Percentiles rank a stretch among this genome's conserved stretches.
phyloP scores from a whole-genome alignment of 305 asterid species.

The Rubia tinctorum region DNA sequence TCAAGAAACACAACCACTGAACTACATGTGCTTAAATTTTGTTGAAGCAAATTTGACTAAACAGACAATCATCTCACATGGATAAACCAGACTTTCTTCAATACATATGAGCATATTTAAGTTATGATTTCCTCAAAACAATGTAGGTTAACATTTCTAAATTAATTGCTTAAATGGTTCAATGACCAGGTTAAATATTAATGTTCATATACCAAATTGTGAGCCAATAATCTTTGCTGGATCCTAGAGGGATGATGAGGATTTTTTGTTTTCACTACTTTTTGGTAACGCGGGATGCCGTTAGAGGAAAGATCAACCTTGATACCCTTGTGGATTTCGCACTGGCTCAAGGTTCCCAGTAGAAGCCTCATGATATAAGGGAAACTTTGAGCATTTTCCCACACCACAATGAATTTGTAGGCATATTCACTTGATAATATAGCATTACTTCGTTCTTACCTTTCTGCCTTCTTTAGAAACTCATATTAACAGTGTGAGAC shows the following conservation, averaged over 20 bases:
- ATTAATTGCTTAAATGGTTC: too few relatives aligned
- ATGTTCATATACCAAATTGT: not conserved
- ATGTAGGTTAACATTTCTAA: not conserved
- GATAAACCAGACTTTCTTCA: too few relatives aligned
- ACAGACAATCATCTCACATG: too few relatives aligned
- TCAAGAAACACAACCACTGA: too few relatives aligned
- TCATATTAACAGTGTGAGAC: too few relatives aligned
- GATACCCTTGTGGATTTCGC: too few relatives aligned
- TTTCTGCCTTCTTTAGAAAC: not conserved
- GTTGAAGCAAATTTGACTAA: too few relatives aligned
- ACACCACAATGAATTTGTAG: conserved; percentile 8
- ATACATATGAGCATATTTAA: too few relatives aligned
- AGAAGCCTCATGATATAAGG: conserved; percentile 99
- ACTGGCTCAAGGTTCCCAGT: conserved; percentile 24
- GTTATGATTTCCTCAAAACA: not conserved
- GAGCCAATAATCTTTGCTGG: not conserved
- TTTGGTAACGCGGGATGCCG: conserved; percentile 2
- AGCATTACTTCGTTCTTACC: not conserved
- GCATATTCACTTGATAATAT: conserved; percentile 7
- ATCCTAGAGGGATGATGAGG: not conserved
- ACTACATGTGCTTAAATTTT: too few relatives aligned
- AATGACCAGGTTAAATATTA: too few relatives aligned
- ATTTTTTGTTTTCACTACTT: not conserved
- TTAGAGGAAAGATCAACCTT: conserved; percentile 7
- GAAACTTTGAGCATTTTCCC: conserved; percentile 22